phyloP scores from a whole-genome alignment of 176 grass and related monocot species.

The Hsuehochloa calcarea region DNA sequence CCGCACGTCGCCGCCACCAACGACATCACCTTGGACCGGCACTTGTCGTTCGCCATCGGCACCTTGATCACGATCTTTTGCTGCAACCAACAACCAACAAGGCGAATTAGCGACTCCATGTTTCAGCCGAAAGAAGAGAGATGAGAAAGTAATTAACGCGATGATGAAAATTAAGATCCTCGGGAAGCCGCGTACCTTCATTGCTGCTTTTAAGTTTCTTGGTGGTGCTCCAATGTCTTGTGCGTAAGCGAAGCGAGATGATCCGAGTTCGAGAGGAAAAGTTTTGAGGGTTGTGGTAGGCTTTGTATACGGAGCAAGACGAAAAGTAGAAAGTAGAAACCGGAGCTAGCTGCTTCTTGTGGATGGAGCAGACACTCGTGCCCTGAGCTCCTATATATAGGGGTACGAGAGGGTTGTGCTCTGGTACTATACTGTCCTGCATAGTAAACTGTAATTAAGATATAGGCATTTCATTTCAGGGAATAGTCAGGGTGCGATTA shows the following conservation, averaged over 20 bases:
- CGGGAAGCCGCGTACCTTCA: not conserved
- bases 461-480: not conserved
- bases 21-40: conserved; percentile 56
- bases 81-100: not conserved
- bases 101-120: not conserved
- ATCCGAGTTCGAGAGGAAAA: not conserved
- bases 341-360: not conserved
- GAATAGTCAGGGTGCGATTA: not conserved
- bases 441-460: not conserved
- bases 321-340: not conserved
- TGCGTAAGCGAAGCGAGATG: not conserved
- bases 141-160: not conserved
- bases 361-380: not conserved
- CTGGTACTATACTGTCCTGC: not conserved
- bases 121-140: not conserved
- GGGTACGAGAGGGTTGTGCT: not conserved
- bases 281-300: not conserved
- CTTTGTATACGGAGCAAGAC: not conserved
- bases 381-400: not conserved
- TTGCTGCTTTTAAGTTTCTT: not conserved
- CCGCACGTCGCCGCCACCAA: conserved; percentile 41
- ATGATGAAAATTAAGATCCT: not conserved
- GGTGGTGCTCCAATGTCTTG: not conserved
- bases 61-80: conserved; percentile 66
- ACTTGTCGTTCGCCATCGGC: conserved; percentile 39